Percentiles rank a stretch among this genome's conserved stretches.
Evolutionary conservation across 1,284 basidiomycete genomes (phyloP).

Genomic region (Coniferiporia weirii): DNA sequence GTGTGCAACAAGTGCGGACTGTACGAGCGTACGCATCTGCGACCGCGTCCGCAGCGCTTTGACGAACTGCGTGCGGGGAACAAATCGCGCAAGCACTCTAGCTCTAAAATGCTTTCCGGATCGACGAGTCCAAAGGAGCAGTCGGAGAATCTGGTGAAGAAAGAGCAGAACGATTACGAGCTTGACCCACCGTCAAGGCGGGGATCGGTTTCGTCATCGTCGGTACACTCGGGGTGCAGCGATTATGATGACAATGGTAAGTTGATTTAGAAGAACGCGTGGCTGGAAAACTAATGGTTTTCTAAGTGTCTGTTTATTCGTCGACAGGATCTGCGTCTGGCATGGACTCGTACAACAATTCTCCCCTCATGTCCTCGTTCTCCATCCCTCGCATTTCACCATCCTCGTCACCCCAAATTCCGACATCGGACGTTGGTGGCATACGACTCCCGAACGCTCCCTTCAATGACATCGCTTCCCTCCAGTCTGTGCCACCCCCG

Average conservation of each 20-base stretch:
- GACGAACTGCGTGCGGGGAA: conserved; percentile 78
- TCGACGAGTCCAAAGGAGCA: conserved; percentile 26
- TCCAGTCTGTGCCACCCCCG: conserved; percentile 30
- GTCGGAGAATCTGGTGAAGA: conserved; percentile 46
- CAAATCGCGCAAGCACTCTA: conserved; percentile 62
- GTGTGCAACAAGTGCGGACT: conserved; percentile 87
- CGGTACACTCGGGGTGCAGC: conserved; percentile 50
- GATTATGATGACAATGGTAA: conserved; percentile 74
- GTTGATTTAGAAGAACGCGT: conserved; percentile 27
- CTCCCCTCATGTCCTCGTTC: conserved; percentile 38
- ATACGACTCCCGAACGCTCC: conserved; percentile 69
- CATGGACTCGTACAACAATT: conserved; percentile 61
- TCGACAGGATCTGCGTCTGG: conserved; percentile 40
- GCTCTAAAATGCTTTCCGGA: conserved; percentile 32
- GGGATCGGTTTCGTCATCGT: conserved; percentile 55
- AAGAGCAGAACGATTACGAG: conserved; percentile 51
- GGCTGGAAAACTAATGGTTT: conserved; percentile 7
- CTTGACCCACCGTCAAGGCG: conserved; percentile 41
- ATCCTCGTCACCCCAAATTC: conserved; percentile 55
- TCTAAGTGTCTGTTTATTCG: conserved; percentile 60
- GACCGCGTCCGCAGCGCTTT: conserved; percentile 73
- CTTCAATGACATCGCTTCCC: conserved; percentile 56
- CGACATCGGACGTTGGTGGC: conserved; percentile 38
- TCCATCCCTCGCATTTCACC: conserved; percentile 49
- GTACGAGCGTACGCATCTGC: conserved; percentile 78